phyloP scores from a whole-genome alignment of 768 basidiomycete genomes.

The Phylloporus sp. region DNA sequence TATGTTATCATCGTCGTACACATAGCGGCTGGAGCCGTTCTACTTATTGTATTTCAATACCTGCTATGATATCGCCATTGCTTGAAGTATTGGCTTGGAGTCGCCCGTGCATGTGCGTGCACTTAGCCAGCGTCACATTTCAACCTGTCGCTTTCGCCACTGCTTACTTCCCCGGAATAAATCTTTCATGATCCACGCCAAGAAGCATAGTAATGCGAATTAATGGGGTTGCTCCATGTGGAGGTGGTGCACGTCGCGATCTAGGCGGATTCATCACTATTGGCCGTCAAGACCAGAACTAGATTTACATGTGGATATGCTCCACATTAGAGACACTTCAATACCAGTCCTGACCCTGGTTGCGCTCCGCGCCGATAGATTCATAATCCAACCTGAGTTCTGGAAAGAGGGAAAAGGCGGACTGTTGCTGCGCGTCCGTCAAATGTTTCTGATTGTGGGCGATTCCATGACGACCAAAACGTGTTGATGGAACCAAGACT shows the following conservation, averaged over 20 bases:
- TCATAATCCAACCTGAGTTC: neutral
- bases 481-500: no score
- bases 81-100: neutral
- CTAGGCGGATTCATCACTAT: neutral
- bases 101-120: neutral
- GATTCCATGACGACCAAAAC: slow-evolving; percentile 1
- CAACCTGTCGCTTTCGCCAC: slow-evolving; percentile 1
- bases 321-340: neutral
- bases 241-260: neutral
- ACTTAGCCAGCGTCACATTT: neutral
- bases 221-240: neutral
- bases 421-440: neutral
- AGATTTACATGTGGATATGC: slow-evolving; percentile 1
- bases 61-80: neutral
- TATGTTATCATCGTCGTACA: slow-evolving; percentile 9
- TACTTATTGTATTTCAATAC: slow-evolving; percentile 4
- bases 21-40: neutral
- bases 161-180: neutral
- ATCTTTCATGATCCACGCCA: neutral
- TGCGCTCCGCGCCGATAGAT: slow-evolving; percentile 1
- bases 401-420: neutral
- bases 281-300: neutral
- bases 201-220: neutral
- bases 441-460: neutral
- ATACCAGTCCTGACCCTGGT: neutral